A percentile compares a stretch with the other conserved stretches of the same genome.
These are phyloP conservation scores for Dryas octopetala DNA, from an alignment of 306 rosid species.

Conservation along the genomic window DNA sequence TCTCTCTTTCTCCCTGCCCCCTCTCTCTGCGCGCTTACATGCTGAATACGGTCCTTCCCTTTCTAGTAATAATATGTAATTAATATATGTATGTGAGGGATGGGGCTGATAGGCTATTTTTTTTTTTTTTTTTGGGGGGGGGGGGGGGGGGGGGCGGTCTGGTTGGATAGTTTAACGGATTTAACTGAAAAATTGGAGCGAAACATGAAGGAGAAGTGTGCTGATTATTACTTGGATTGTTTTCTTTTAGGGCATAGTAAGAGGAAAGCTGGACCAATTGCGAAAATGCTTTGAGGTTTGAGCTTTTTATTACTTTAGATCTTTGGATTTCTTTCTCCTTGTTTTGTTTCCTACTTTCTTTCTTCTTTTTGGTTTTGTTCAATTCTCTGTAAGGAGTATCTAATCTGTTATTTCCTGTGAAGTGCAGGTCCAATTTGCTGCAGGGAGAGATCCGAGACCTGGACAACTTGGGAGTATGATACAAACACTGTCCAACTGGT, in stretches of 20 bases:
- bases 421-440: constrained; percentile 93
- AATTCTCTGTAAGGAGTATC: constrained; percentile 5
- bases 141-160: no score
- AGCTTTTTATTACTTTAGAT: constrained; percentile 15
- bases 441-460: constrained; percentile 95
- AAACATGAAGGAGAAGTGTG: constrained; percentile 6
- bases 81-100: background rate
- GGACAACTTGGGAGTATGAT: constrained; percentile 92
- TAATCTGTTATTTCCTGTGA: constrained; percentile 27
- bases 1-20: no score
- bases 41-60: background rate
- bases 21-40: no score
- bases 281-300: constrained; percentile 93
- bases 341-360: background rate
- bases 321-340: constrained; percentile 7
- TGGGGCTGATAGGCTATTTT: background rate
- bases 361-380: background rate
- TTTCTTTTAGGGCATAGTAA: constrained; percentile 71
- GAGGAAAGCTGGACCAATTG: constrained; percentile 94
- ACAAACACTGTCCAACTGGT: constrained; percentile 89
- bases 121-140: no score
- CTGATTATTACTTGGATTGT: constrained; percentile 21
- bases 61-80: no score
- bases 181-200: constrained; percentile 4
- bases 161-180: no score